Base-by-base conservation (phyloP, 352 stramenopile species). In the Globisporangium cystogenes region DNA sequence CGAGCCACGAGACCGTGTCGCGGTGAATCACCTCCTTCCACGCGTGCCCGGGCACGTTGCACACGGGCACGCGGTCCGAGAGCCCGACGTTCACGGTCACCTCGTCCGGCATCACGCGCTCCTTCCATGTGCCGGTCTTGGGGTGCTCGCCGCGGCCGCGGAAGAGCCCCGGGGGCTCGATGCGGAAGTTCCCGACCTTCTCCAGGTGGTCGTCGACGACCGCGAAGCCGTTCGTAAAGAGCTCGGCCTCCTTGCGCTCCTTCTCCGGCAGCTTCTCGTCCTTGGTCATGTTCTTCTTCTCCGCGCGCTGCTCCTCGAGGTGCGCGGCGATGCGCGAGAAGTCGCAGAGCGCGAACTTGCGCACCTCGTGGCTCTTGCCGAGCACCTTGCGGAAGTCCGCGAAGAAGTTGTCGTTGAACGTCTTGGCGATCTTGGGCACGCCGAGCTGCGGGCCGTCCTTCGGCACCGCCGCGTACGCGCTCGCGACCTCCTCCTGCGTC, bases 371-470 rank as follows among this genome's bases (percentile, higher is more conserved):
- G 10, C 72, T 72, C 41, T 92, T 96, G n/a, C 95, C 96, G 10
- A 99, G 70, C 15, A 92, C 67, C 35, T 87, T 77, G 43, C 84
- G 86, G 48, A 97, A 97, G 58, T 95, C 97, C 2, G 76, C 72
- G 58, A 99, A 99, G 67, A 99, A 99, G 68, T 99, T 99, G 54
- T 98, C 98, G 64, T 98, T 98, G 68, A 99, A 99, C 21, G 98
- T 98, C 67, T 96, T 89, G 55, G 87, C 91, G 3, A 93, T 99
- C 64, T 98, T 98, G 7, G 87, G 77, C 60, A 98, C 98, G 24
- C 95, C 91, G 7, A 99, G 77, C 65, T 99, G 97, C 59, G 98
- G 98, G 0, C 96, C 97, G 59, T 99, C 97, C 12, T 97, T 83
- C 50, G 97, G 96, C 62, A 98, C 98, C 26, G 86, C 82, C 1